A percentile compares a stretch with the other conserved stretches of the same genome.
These are phyloP conservation scores for Bipolaris oryzae DNA, from an alignment of 2,329 filamentous ascomycete species.

Conservation along the genomic window DNA sequence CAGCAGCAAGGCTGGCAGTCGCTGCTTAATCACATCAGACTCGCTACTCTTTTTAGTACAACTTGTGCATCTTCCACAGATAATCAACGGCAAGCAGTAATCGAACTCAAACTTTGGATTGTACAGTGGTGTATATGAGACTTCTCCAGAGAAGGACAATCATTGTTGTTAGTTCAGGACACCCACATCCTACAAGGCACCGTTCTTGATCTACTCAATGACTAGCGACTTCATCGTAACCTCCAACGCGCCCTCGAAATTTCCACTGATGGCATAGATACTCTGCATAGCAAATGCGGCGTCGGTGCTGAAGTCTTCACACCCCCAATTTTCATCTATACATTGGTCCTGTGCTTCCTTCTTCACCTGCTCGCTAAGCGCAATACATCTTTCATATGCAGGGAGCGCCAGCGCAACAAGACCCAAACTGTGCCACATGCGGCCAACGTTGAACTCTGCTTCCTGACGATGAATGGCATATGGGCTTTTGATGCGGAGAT, in stretches of 20 bases:
- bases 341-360: constrained; percentile 23
- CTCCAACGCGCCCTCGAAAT: constrained; percentile 63
- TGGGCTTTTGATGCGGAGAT: constrained; percentile 57
- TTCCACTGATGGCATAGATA: constrained; percentile 69
- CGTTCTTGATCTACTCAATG: constrained; percentile 37
- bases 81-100: too few relatives aligned
- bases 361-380: constrained; percentile 54
- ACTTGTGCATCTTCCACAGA: background rate
- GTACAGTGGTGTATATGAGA: background rate
- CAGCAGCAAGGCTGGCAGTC: background rate
- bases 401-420: constrained; percentile 73
- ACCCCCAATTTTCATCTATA: constrained; percentile 45
- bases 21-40: background rate
- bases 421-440: constrained; percentile 77
- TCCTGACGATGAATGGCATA: constrained; percentile 66
- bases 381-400: constrained; percentile 69
- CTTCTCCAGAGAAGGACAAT: too few relatives aligned
- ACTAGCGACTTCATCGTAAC: constrained; percentile 65
- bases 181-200: too few relatives aligned
- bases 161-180: background rate
- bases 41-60: background rate
- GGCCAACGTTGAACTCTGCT: constrained; percentile 79
- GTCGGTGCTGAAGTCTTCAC: constrained; percentile 69
- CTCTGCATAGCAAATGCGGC: constrained; percentile 76
- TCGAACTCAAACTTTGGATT: too few relatives aligned